These are phyloP conservation scores for Entomortierella lignicola DNA, from an alignment of 192 early-diverging fungal genomes.

Conservation along the genomic window DNA sequence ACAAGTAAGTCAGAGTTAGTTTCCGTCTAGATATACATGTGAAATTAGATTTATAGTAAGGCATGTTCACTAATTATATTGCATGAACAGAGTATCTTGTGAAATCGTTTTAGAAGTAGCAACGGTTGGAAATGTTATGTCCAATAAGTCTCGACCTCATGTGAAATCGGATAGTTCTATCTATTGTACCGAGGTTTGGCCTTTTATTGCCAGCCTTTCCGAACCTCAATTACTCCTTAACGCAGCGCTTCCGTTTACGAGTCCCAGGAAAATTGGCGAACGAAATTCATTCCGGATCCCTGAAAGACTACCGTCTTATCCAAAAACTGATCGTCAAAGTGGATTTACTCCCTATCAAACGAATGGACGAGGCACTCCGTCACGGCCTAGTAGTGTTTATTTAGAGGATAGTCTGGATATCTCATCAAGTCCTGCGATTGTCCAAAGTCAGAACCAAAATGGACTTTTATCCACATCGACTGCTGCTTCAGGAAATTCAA, in stretches of 20 bases:
- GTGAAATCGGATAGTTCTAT: constrained; percentile 47
- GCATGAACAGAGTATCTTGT: constrained; percentile 32
- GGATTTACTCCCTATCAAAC: constrained; percentile 24
- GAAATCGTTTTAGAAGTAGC: constrained; percentile 57
- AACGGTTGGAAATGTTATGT: constrained; percentile 52
- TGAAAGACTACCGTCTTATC: not conserved
- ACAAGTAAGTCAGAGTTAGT: constrained; percentile 36
- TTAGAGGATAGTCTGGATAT: constrained; percentile 35
- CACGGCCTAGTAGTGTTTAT: constrained; percentile 46
- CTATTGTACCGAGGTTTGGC: constrained; percentile 55
- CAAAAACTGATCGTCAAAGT: constrained; percentile 8
- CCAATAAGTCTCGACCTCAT: constrained; percentile 34
- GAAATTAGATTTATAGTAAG: not conserved
- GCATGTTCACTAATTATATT: not conserved
- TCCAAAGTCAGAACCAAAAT: not conserved
- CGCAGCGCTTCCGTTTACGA: constrained; percentile 38
- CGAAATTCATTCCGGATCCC: constrained; percentile 29
- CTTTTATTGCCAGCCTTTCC: constrained; percentile 43
- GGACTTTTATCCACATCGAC: not conserved
- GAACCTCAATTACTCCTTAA: constrained; percentile 34
- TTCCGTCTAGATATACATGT: not conserved
- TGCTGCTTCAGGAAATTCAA: constrained; percentile 2
- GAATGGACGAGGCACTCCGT: constrained; percentile 49
- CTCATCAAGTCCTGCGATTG: not conserved
- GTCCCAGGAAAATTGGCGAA: constrained; percentile 39